Evolutionary conservation across 2,329 filamentous ascomycete genomes (phyloP), one percentile per base, ranked within the genome.

Genomic region (Oidium heveae): DNA sequence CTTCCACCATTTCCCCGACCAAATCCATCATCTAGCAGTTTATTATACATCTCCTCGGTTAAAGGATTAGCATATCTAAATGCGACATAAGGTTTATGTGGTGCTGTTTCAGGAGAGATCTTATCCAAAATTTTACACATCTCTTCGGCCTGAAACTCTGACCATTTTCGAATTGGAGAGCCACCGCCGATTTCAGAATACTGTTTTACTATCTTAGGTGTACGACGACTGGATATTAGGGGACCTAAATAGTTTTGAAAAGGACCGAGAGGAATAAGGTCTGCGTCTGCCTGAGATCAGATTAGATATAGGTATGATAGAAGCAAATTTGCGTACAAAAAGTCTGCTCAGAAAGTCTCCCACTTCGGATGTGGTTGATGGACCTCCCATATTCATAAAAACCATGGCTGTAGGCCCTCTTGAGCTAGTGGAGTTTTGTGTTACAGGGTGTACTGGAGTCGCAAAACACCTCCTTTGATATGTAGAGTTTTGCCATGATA

Each of bases 111-210:
- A 6, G 91, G 91, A 1, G 84, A 93, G 57, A 86, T 83, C 61
- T 82, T 76, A 73, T 98, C 91, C 53, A 98, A 74, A 53, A 96
- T 77, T 73, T 94, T 95, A 76, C 91, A 98, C 86, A 96, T 95
- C 69, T 96, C 88, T 56, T 75, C 74, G 57, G 80, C 87, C 68
- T 98, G 91, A 65, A 91, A 81, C 68, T 98, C 91, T 24, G 88
- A 94, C 93, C 93, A 98, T 68, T 93, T 93, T 61, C 89, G 81
- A 66, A 98, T 98, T 1, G 91, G 91, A 20, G 88, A 96, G n/a
- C 91, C 91, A 58, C 91, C 91, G 56, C 91, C 91, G 64, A 98
- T 98, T 55, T 82, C 87, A 18, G 84, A 77, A 66, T 98, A 98
- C 67, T 98, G 93, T 66, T 94, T 84, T 68, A 93, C 75, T 59